A percentile compares a stretch with the other conserved stretches of the same genome.
Conservation (phyloP, 1,139 yeast species). For the Suhomyces yuchorum region DNA sequence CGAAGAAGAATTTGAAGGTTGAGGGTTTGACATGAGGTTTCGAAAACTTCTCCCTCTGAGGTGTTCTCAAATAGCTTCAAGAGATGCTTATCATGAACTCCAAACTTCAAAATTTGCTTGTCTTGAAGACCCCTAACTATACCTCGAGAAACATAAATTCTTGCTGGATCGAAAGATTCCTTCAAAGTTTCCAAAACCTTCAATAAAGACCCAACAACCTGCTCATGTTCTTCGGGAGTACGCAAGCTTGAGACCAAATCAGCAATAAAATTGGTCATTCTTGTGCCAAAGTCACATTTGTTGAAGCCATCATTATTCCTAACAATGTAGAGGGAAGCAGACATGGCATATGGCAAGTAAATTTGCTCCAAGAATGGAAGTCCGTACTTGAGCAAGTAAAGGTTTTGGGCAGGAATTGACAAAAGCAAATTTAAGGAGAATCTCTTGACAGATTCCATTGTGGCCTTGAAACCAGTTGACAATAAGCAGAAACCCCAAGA, state of each 20-base stretch:
- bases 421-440: slow-evolving; percentile 62
- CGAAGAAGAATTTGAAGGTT: slow-evolving; percentile 49
- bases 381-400: slow-evolving; percentile 53
- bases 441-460: slow-evolving; percentile 78
- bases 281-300: slow-evolving; percentile 61
- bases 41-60: slow-evolving; percentile 63
- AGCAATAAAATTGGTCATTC: slow-evolving; percentile 49
- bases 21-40: slow-evolving; percentile 52
- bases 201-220: slow-evolving; percentile 35
- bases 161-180: slow-evolving; percentile 69
- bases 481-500: slow-evolving; percentile 75
- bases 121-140: slow-evolving; percentile 51
- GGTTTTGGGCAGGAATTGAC: slow-evolving; percentile 49
- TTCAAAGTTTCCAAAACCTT: slow-evolving; percentile 49
- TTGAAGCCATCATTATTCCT: slow-evolving; percentile 27
- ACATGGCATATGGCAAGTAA: slow-evolving; percentile 64
- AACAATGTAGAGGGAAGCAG: slow-evolving; percentile 61
- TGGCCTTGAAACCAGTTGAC: slow-evolving; percentile 74
- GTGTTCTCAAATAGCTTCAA: slow-evolving; percentile 51
- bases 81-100: slow-evolving; percentile 34
- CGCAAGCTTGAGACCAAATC: slow-evolving; percentile 44
- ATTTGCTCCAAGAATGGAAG: slow-evolving; percentile 50
- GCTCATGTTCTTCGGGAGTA: slow-evolving; percentile 27
- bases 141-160: slow-evolving; percentile 64
- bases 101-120: slow-evolving; percentile 31